A percentile compares a stretch with the other conserved stretches of the same genome.
Conservation (phyloP, 345 rosid species). For the Iberis pinnata region DNA sequence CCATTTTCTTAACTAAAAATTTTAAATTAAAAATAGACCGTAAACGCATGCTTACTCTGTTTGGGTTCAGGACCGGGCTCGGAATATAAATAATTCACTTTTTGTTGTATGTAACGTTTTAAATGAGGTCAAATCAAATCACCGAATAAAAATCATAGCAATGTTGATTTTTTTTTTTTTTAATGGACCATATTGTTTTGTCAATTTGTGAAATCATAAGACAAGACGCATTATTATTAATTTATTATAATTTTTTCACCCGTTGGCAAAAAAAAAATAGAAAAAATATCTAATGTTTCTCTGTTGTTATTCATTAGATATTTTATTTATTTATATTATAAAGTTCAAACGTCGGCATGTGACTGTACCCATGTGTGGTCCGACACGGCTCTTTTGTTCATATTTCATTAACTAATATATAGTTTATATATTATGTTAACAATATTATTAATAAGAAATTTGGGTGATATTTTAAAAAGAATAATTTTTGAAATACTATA, state of each 20-base stretch:
- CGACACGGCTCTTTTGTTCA: constrained; percentile 28
- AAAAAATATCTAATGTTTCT: constrained; percentile 19
- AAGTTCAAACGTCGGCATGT: constrained; percentile 26
- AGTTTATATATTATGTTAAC: no score
- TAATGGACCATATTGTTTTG: constrained; percentile 4
- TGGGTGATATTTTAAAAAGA: no score
- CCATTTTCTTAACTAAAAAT: no score
- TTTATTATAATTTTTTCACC: no score
- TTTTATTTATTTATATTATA: neutral
- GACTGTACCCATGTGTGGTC: constrained; percentile 22
- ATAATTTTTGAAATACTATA: no score
- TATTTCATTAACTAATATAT: neutral
- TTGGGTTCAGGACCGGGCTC: no score
- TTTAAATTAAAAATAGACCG: no score
- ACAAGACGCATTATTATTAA: constrained; percentile 15
- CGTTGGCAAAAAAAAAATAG: neutral
- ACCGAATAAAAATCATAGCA: constrained; percentile 14
- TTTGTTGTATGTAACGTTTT: neutral
- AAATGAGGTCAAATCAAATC: constrained; percentile 29
- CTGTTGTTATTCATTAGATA: constrained; percentile 13
- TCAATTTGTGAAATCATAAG: constrained; percentile 26
- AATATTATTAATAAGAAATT: no score
- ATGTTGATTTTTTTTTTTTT: neutral
- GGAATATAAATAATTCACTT: no score
- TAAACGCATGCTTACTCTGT: no score